Conservation (phyloP, 768 basidiomycete genomes). For the Lactifluus subvellereus region DNA sequence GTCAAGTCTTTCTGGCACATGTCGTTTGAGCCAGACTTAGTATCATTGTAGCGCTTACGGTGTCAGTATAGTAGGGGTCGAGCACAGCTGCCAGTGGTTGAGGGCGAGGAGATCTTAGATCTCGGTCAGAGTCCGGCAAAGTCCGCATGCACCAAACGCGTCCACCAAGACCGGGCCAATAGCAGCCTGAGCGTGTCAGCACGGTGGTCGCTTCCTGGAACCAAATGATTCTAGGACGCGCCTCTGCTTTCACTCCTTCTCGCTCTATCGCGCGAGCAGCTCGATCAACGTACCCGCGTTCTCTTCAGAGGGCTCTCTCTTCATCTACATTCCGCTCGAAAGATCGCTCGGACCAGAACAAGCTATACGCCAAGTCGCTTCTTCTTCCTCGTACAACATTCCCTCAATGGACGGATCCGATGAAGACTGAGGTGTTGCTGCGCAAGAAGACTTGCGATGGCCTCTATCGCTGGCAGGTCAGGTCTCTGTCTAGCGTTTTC, state of each 20-base stretch:
- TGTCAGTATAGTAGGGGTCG: too few relatives aligned
- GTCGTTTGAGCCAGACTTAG: too few relatives aligned
- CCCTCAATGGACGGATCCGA: slow-evolving; percentile 62
- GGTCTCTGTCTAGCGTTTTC: slow-evolving; percentile 27
- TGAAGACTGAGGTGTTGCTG: slow-evolving; percentile 54
- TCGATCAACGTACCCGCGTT: not conserved
- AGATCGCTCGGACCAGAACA: slow-evolving; percentile 21
- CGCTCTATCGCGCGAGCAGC: not conserved
- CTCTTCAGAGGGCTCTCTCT: not conserved
- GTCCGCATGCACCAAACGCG: not conserved
- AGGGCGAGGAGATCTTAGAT: too few relatives aligned
- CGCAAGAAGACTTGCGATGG: slow-evolving; percentile 60
- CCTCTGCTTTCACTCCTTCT: not conserved
- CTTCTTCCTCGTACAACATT: slow-evolving; percentile 79
- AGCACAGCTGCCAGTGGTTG: too few relatives aligned
- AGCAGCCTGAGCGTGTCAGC: too few relatives aligned
- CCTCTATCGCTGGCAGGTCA: slow-evolving; percentile 76
- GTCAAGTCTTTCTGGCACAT: too few relatives aligned
- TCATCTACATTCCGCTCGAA: not conserved
- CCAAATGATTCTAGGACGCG: not conserved
- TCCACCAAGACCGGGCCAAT: not conserved
- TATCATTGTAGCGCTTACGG: too few relatives aligned
- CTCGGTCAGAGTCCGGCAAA: not conserved
- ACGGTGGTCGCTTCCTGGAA: not conserved
- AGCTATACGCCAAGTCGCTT: slow-evolving; percentile 56